A percentile compares a stretch with the other conserved stretches of the same genome.
phyloP scores from a whole-genome alignment of 306 rosid species.

The Prunus fruticosa region DNA sequence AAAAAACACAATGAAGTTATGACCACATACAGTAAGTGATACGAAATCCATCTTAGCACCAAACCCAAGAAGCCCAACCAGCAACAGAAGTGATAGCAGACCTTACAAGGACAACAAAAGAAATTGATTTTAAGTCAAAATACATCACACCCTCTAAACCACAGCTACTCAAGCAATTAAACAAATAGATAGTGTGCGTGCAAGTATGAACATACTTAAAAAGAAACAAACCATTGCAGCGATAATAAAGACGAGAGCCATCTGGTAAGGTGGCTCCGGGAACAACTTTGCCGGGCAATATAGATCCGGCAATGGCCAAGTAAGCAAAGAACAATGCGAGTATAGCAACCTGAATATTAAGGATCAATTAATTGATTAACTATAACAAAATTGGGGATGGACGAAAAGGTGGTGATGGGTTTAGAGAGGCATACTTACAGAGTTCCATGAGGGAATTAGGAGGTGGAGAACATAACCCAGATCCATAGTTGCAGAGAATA shows the following conservation, averaged over 20 bases:
- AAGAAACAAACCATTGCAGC: slow-evolving; percentile 76
- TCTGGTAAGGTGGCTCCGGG: slow-evolving; percentile 67
- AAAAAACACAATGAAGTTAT: not conserved
- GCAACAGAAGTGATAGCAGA: slow-evolving; percentile 51
- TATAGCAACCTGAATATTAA: slow-evolving; percentile 47
- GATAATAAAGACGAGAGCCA: slow-evolving; percentile 71
- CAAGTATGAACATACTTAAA: not conserved
- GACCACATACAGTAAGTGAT: slow-evolving; percentile 71
- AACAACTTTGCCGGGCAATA: slow-evolving; percentile 70
- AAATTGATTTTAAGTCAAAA: not conserved
- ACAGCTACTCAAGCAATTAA: not conserved
- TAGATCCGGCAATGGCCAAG: slow-evolving; percentile 72
- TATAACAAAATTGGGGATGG: not conserved
- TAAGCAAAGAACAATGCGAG: slow-evolving; percentile 60
- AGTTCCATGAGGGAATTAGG: slow-evolving; percentile 46
- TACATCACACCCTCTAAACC: slow-evolving; percentile 6
- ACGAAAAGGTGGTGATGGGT: not conserved
- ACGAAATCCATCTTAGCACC: slow-evolving; percentile 54
- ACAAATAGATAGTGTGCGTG: not conserved
- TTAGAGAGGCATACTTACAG: slow-evolving; percentile 37
- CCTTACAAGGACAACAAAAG: slow-evolving; percentile 36
- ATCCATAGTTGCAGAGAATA: slow-evolving; percentile 33
- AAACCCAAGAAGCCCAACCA: slow-evolving; percentile 61
- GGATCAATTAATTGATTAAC: slow-evolving; percentile 3
- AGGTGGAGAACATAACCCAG: slow-evolving; percentile 39